Conservation (phyloP, 768 basidiomycete genomes). For the Rhodotorula graminis region DNA sequence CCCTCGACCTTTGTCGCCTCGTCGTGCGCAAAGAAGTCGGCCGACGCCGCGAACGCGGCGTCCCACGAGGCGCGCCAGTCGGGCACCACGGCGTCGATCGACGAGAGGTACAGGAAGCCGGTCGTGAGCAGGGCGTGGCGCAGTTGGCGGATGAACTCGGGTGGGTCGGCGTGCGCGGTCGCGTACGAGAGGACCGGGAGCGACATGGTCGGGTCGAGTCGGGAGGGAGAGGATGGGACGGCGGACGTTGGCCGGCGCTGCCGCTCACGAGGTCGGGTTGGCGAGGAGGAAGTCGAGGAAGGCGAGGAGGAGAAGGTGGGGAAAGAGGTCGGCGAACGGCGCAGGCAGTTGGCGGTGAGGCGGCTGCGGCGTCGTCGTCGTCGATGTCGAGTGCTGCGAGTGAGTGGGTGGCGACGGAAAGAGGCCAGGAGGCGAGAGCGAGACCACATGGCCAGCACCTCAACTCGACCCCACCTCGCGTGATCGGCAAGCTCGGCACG, state of each 20-base stretch:
- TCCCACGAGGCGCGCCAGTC: slow-evolving; percentile 17
- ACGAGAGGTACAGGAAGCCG: slow-evolving; percentile 28
- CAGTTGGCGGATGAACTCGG: slow-evolving; percentile 14
- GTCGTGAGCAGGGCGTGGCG: slow-evolving; percentile 13
- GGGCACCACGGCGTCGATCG: slow-evolving; percentile 6
- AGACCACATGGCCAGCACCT: background rate
- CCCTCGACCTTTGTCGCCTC: background rate
- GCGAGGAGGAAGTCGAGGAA: no score
- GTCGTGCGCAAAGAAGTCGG: slow-evolving; percentile 15
- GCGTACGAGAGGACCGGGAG: slow-evolving; percentile 20
- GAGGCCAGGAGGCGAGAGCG: background rate
- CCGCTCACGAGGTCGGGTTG: no score
- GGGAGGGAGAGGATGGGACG: background rate
- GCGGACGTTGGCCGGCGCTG: no score
- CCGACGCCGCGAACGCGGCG: background rate
- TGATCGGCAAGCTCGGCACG: background rate
- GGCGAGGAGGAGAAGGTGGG: no score
- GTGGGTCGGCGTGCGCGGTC: slow-evolving; percentile 1
- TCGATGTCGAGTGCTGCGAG: background rate
- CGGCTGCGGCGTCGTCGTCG: no score
- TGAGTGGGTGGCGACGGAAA: background rate
- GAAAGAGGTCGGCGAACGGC: no score
- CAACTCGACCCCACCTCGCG: background rate
- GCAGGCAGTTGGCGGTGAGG: no score
- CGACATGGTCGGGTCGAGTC: background rate